Evolutionary conservation across 495 filamentous ascomycete species (phyloP), one percentile per base, ranked within the genome.

Genomic region (Daldinia caldariorum): DNA sequence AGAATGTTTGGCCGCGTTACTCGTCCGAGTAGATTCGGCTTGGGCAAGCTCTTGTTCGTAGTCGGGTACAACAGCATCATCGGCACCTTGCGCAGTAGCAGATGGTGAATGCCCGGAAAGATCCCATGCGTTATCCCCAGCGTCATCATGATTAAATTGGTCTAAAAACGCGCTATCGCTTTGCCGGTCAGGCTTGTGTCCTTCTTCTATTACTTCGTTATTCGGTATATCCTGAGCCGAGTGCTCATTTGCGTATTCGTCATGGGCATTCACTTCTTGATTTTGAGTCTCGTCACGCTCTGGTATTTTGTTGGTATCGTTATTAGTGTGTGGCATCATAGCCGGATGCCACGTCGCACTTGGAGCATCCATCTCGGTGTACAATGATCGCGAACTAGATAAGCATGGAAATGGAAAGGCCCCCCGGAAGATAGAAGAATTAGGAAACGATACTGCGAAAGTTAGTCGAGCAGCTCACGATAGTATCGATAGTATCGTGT

Each of bases 301-400:
- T 72, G 55, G 37, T 68, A 60, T 61, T 64, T 72, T 57, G 63
- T 68, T 62, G 66, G 66, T 62, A 65, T 79, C 70, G 51, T 70
- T 74, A 67, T 65, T 66, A 60, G 78, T 78, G 64, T 86, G 80
- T 61, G 85, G 85, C 84, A 83, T 85, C 73, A 83, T 78, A 26
- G 85, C 85, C 63, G 85, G 85, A 76, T 87, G 78, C 85, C 85
- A 87, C 61, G 83, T 81, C 65, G 83, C 76, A 66, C 67, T 80
- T 58, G 79, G 77, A 60, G 75, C 72, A 72, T 80, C 79, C 66
- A 77, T 78, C 64, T 77, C 59, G 79, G 64, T 31, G 65, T 68
- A 83, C 82, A 71, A 68, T 64, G 62, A 66, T 58, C 39, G 69
- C 73, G 59, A 76, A 71, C 70, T 61, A 75, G 75, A 73, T 76